A percentile compares a stretch with the other conserved stretches of the same genome.
These are phyloP conservation scores for Zoysia pacifica DNA, from an alignment of 176 grass and related monocot genomes.

Conservation along the genomic window DNA sequence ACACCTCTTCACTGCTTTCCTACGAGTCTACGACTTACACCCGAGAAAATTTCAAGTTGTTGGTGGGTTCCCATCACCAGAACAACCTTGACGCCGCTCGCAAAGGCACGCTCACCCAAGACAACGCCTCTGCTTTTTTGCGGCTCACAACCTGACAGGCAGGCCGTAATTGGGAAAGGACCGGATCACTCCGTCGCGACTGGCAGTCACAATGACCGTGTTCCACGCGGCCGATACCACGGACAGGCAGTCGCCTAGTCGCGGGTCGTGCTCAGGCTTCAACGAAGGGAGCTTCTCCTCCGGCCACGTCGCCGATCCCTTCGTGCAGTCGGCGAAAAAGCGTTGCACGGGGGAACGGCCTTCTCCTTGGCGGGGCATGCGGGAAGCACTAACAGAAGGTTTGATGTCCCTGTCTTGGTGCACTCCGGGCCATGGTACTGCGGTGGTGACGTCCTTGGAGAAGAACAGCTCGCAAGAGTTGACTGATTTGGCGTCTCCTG, in stretches of 20 bases:
- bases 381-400: background rate
- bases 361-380: slow-evolving; percentile 14
- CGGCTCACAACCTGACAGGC: slow-evolving; percentile 57
- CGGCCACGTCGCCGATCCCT: slow-evolving; percentile 66
- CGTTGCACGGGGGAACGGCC: slow-evolving; percentile 47
- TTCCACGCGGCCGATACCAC: slow-evolving; percentile 57
- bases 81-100: background rate
- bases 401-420: background rate
- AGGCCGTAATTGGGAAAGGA: slow-evolving; percentile 87
- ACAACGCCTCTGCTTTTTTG: background rate
- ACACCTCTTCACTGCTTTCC: slow-evolving; percentile 3
- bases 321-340: slow-evolving; percentile 45
- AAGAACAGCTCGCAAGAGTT: slow-evolving; percentile 67
- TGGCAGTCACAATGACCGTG: slow-evolving; percentile 71
- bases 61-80: background rate
- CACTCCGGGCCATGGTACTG: slow-evolving; percentile 65
- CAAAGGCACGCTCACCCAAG: background rate
- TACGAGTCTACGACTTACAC: background rate
- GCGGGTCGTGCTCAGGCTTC: background rate
- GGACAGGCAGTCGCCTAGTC: slow-evolving; percentile 20
- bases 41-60: slow-evolving; percentile 13
- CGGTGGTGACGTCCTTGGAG: slow-evolving; percentile 58
- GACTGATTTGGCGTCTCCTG: slow-evolving; percentile 46
- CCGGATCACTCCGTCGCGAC: slow-evolving; percentile 65
- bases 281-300: slow-evolving; percentile 67